Conservation (phyloP, 306 rosid genomes). For the Morella rubra region DNA sequence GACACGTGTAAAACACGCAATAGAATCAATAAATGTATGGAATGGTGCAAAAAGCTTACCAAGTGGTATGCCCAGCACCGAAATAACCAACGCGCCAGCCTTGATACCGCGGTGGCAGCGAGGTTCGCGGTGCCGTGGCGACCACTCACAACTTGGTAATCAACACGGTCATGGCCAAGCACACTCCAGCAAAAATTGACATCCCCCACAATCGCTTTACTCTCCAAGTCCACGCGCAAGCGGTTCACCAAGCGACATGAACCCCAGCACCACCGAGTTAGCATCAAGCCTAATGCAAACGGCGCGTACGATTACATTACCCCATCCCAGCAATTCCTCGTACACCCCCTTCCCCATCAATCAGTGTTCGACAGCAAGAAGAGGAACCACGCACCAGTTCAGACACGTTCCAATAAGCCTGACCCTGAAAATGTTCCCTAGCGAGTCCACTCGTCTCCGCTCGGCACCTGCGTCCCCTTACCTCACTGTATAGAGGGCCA, state of each 20-base stretch:
- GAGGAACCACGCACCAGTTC: constrained; percentile 93
- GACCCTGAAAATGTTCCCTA: constrained; percentile 51
- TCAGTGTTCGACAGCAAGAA: constrained; percentile 84
- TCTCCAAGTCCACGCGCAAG: constrained; percentile 56
- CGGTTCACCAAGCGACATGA: constrained; percentile 57
- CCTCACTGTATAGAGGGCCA: constrained; percentile 44
- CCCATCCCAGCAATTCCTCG: constrained; percentile 58
- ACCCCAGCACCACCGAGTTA: constrained; percentile 72
- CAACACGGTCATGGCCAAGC: constrained; percentile 51
- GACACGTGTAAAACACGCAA: not conserved
- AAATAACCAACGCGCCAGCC: constrained; percentile 68
- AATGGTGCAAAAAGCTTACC: constrained; percentile 32
- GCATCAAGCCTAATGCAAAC: constrained; percentile 78
- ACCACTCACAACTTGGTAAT: constrained; percentile 46
- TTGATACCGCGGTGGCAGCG: constrained; percentile 44
- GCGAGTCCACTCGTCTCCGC: not conserved
- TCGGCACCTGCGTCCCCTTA: constrained; percentile 28
- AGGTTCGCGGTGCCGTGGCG: not conserved
- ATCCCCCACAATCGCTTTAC: constrained; percentile 73
- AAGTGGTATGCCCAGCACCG: constrained; percentile 68
- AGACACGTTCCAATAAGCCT: constrained; percentile 77
- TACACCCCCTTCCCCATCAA: constrained; percentile 90
- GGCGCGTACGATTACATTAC: constrained; percentile 45
- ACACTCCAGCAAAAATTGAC: constrained; percentile 68
- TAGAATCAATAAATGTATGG: not conserved